phyloP scores from a whole-genome alignment of 2,329 filamentous ascomycete species.

The Hymenoscyphus scutula region DNA sequence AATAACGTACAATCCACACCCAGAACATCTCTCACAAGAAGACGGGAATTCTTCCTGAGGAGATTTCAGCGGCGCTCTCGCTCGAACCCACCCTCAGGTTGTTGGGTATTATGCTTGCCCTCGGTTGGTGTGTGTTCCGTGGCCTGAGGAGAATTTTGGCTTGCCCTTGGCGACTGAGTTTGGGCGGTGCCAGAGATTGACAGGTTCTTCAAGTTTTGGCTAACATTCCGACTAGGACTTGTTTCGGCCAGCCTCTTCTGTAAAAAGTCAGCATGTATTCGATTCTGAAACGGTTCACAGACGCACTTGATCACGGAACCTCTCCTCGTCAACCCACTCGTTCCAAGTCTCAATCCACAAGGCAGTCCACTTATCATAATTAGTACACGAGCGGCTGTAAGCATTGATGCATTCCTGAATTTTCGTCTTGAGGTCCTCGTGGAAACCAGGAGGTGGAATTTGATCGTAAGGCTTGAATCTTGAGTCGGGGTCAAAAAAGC shows the following conservation, averaged over 20 bases:
- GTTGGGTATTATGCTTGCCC: no score
- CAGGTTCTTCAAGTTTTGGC: neutral
- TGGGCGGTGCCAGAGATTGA: neutral
- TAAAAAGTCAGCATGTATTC: no score
- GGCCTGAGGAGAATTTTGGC: no score
- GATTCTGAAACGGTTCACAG: neutral
- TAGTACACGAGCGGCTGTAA: neutral
- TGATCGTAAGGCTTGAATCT: neutral
- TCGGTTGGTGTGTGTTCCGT: no score
- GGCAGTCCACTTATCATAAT: neutral
- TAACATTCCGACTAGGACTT: no score
- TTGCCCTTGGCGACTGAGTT: neutral
- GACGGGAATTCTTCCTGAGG: no score
- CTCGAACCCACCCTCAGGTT: no score
- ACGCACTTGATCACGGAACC: neutral
- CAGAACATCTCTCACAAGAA: no score
- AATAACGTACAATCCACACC: no score
- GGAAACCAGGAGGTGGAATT: neutral
- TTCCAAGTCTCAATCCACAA: neutral
- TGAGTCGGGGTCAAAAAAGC: neutral
- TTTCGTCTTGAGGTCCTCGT: neutral
- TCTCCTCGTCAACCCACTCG: neutral
- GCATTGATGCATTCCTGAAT: neutral
- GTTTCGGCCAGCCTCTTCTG: no score
- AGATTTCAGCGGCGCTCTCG: no score